Conservation (phyloP, 2,329 filamentous ascomycete species). For the Tolypocladium cylindrosporum region DNA sequence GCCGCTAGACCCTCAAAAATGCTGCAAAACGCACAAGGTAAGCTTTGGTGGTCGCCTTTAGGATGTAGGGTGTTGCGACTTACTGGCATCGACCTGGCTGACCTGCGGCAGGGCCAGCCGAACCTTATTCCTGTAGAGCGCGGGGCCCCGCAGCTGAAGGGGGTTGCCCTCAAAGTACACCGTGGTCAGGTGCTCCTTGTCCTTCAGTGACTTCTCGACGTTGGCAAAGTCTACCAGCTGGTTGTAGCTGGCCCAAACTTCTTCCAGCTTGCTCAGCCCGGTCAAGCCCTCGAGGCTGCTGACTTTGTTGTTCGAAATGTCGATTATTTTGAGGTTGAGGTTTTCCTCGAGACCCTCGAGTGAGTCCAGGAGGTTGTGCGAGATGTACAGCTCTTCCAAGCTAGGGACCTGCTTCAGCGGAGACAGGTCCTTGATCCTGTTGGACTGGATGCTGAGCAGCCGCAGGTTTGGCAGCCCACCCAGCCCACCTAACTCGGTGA, state of each 20-base stretch:
- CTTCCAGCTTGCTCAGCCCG: constrained; percentile 63
- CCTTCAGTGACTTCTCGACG: constrained; percentile 64
- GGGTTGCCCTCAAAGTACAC: constrained; percentile 97
- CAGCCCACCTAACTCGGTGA: constrained; percentile 71
- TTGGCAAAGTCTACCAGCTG: constrained; percentile 70
- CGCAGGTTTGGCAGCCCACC: constrained; percentile 67
- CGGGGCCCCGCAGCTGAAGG: constrained; percentile 67
- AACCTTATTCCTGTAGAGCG: constrained; percentile 90
- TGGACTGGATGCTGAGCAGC: constrained; percentile 90
- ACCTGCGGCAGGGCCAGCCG: constrained; percentile 78
- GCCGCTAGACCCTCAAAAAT: constrained; percentile 18
- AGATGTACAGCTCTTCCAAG: constrained; percentile 90
- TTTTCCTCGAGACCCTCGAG: constrained; percentile 64
- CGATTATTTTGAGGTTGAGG: constrained; percentile 62
- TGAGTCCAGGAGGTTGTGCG: constrained; percentile 79
- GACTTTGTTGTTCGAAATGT: constrained; percentile 84
- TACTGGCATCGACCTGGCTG: constrained; percentile 93
- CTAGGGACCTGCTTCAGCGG: constrained; percentile 64
- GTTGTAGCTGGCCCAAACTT: constrained; percentile 93
- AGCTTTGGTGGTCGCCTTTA: neutral
- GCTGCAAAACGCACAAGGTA: constrained; percentile 10
- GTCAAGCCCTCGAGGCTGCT: constrained; percentile 62
- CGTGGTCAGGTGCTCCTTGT: constrained; percentile 73
- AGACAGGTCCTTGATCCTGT: constrained; percentile 71
- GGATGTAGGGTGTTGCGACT: constrained; percentile 32